Evolutionary conservation across 306 rosid species (phyloP).

Genomic region (Sphenostylis stenocarpa): DNA sequence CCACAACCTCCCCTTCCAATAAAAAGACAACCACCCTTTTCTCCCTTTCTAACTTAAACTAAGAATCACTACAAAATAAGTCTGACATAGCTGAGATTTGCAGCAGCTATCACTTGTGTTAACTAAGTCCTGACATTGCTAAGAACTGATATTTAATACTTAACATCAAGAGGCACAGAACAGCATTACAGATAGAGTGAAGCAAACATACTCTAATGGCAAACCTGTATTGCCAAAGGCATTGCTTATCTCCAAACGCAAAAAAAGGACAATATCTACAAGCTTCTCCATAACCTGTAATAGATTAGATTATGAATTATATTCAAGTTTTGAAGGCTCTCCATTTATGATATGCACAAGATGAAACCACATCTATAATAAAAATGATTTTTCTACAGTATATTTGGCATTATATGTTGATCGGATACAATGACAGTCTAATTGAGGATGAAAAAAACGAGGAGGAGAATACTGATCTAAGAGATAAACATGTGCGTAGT

Average conservation of each 20-base stretch:
- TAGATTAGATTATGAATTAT: constrained; percentile 28
- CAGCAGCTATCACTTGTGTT: neutral
- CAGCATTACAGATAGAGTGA: constrained; percentile 2
- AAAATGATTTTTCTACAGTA: no score
- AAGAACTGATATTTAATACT: neutral
- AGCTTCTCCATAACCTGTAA: constrained; percentile 73
- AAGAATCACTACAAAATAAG: constrained; percentile 8
- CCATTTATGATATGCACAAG: neutral
- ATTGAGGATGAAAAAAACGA: neutral
- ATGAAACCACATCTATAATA: no score
- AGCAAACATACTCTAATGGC: constrained; percentile 22
- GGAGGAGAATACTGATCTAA: constrained; percentile 1
- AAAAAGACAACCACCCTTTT: neutral
- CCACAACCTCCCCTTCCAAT: neutral
- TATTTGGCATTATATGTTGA: neutral
- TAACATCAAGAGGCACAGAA: neutral
- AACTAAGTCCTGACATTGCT: neutral
- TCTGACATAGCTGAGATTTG: neutral
- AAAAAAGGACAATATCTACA: constrained; percentile 60
- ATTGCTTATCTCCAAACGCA: constrained; percentile 61
- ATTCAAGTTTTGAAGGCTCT: no score
- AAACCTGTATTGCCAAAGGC: constrained; percentile 57
- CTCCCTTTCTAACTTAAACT: constrained; percentile 2
- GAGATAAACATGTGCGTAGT: constrained; percentile 23
- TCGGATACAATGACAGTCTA: neutral